Percentiles rank a stretch among this genome's conserved stretches.
Conservation (phyloP, 495 filamentous ascomycete species). For the Penicillium salamii region DNA sequence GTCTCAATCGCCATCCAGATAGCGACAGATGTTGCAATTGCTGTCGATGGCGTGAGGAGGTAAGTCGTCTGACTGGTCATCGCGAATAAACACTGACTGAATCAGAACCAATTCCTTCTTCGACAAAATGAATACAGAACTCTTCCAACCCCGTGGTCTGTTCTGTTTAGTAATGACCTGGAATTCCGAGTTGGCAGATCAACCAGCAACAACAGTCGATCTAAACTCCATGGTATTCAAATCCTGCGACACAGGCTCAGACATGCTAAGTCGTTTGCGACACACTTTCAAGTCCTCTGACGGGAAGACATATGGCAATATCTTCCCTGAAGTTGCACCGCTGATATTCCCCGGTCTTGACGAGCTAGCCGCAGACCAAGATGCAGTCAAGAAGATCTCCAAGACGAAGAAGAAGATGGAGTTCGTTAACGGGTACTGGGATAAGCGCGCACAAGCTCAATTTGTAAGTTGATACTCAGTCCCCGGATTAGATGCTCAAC, state of each 20-base stretch:
- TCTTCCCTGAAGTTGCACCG: slow-evolving; percentile 51
- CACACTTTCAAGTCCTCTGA: slow-evolving; percentile 40
- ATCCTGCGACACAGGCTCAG: slow-evolving; percentile 9
- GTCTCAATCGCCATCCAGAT: slow-evolving; percentile 42
- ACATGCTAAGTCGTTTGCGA: slow-evolving; percentile 20
- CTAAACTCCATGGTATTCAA: slow-evolving; percentile 28
- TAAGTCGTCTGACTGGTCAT: neutral
- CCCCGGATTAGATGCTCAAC: neutral
- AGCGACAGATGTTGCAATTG: slow-evolving; percentile 42
- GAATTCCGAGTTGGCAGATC: slow-evolving; percentile 37
- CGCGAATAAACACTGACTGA: neutral
- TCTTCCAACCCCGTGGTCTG: slow-evolving; percentile 58
- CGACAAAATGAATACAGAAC: slow-evolving; percentile 52
- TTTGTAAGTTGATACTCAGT: slow-evolving; percentile 53
- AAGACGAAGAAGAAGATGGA: slow-evolving; percentile 35
- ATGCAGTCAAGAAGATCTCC: slow-evolving; percentile 31
- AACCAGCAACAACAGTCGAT: slow-evolving; percentile 21
- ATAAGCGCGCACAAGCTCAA: slow-evolving; percentile 46
- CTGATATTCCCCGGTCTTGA: slow-evolving; percentile 56
- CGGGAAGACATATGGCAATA: slow-evolving; percentile 46
- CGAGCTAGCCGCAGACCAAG: slow-evolving; percentile 24
- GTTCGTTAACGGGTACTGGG: slow-evolving; percentile 53
- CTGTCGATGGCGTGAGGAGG: slow-evolving; percentile 37
- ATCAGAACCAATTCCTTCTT: slow-evolving; percentile 54
- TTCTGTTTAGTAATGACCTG: slow-evolving; percentile 61